A percentile compares a stretch with the other conserved stretches of the same genome.
Conservation (phyloP, 169 alveolate genomes). For the Cryptosporidium xiaoi region DNA sequence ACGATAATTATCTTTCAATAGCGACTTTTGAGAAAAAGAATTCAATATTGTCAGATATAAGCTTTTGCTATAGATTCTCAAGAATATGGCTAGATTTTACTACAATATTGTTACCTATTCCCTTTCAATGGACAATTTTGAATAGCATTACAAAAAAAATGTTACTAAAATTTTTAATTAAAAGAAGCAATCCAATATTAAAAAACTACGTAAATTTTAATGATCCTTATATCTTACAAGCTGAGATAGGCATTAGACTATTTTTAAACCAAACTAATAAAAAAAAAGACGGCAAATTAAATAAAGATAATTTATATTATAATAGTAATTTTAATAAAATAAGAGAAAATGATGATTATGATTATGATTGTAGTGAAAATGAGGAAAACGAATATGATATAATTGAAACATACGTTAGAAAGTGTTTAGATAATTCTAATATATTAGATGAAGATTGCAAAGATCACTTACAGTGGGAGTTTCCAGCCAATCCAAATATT, state of each 20-base stretch:
- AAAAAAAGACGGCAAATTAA: background rate
- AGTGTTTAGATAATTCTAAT: constrained; percentile 60
- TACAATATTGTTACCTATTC: constrained; percentile 58
- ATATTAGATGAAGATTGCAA: background rate
- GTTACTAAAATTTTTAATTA: constrained; percentile 15
- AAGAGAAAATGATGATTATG: background rate
- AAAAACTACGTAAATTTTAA: constrained; percentile 23
- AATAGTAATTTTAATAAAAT: background rate
- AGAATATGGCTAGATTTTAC: constrained; percentile 66
- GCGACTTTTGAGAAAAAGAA: constrained; percentile 18
- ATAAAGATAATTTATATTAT: too few species aligned
- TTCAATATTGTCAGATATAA: constrained; percentile 15
- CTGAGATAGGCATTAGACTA: constrained; percentile 54
- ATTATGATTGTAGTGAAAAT: background rate
- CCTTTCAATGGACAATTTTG: constrained; percentile 62
- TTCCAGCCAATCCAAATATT: constrained; percentile 63
- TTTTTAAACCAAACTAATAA: constrained; percentile 12
- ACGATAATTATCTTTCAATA: background rate
- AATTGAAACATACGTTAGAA: constrained; percentile 45
- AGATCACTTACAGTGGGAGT: constrained; percentile 58
- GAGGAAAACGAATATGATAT: constrained; percentile 8
- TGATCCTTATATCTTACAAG: constrained; percentile 57
- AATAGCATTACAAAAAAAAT: constrained; percentile 38
- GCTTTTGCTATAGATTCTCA: constrained; percentile 51
- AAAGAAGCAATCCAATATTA: constrained; percentile 20